phyloP scores from a whole-genome alignment of 805 yeast species.

The Candida broadrunensis region DNA sequence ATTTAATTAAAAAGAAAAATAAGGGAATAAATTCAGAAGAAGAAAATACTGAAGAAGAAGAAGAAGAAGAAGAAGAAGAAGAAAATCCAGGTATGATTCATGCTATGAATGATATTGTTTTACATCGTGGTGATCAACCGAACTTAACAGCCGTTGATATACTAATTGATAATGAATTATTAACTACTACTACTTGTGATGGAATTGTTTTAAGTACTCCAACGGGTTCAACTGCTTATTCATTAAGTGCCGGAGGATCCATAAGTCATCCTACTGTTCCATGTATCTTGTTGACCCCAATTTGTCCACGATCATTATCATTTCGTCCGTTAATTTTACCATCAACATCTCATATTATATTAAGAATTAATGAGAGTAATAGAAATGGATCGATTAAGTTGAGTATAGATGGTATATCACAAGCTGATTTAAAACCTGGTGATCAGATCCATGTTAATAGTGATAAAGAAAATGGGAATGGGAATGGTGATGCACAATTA shows the following conservation, averaged over 20 bases:
- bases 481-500: conserved; percentile 1
- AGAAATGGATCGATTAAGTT: conserved; percentile 46
- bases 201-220: conserved; percentile 87
- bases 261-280: conserved; percentile 88
- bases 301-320: conserved; percentile 88
- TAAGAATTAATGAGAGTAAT: conserved; percentile 51
- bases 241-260: conserved; percentile 86
- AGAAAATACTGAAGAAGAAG: conserved; percentile 8
- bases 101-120: conserved; percentile 89
- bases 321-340: conserved; percentile 88
- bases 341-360: conserved; percentile 66
- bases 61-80: background rate
- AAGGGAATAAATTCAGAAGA: conserved; percentile 7
- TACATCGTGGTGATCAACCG: conserved; percentile 87
- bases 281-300: conserved; percentile 80
- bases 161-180: conserved; percentile 76
- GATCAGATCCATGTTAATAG: conserved; percentile 75
- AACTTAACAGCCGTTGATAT: conserved; percentile 81
- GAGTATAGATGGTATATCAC: conserved; percentile 82
- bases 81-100: conserved; percentile 41
- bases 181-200: conserved; percentile 90
- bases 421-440: conserved; percentile 63
- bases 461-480: conserved; percentile 45
- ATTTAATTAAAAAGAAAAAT: conserved; percentile 34
- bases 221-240: conserved; percentile 93